These are phyloP conservation scores for Phytopythium oedochilum DNA, from an alignment of 352 stramenopile genomes.

Conservation along the genomic window DNA sequence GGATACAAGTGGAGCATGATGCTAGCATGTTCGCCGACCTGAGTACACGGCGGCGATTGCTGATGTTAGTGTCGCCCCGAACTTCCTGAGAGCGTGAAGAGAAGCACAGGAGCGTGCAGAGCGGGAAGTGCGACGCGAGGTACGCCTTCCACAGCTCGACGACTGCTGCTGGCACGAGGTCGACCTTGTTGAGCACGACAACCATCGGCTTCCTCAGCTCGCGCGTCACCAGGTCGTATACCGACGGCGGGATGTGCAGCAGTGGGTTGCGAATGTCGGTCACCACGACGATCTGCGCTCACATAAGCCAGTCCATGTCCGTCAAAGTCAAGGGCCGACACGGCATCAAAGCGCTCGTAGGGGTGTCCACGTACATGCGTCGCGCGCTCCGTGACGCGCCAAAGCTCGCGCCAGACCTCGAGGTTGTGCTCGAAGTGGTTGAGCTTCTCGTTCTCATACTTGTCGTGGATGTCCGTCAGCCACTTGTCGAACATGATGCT, in stretches of 20 bases:
- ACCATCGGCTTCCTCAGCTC: slow-evolving; percentile 74
- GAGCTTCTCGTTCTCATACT: slow-evolving; percentile 76
- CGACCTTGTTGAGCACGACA: slow-evolving; percentile 85
- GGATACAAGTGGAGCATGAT: background rate
- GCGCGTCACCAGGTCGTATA: slow-evolving; percentile 77
- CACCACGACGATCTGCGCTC: slow-evolving; percentile 45
- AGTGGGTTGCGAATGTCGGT: slow-evolving; percentile 79
- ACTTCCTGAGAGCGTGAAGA: slow-evolving; percentile 77
- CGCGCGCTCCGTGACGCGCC: slow-evolving; percentile 78
- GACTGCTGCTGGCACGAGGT: slow-evolving; percentile 59
- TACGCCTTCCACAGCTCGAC: slow-evolving; percentile 68
- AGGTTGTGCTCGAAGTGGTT: slow-evolving; percentile 88
- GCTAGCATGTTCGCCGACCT: slow-evolving; percentile 17
- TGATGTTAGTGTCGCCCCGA: slow-evolving; percentile 59
- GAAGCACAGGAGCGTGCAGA: slow-evolving; percentile 68
- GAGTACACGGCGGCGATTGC: slow-evolving; percentile 59
- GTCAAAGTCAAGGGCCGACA: background rate
- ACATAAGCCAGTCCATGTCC: background rate
- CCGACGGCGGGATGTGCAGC: slow-evolving; percentile 72
- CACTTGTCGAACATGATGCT: slow-evolving; percentile 84
- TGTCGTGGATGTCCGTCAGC: slow-evolving; percentile 82
- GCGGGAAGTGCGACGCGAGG: slow-evolving; percentile 55
- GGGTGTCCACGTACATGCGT: slow-evolving; percentile 59
- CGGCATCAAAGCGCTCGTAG: no score
- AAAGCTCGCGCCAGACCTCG: slow-evolving; percentile 84